Evolutionary conservation across 495 filamentous ascomycete species (phyloP).

Genomic region (Xylaria acuta): DNA sequence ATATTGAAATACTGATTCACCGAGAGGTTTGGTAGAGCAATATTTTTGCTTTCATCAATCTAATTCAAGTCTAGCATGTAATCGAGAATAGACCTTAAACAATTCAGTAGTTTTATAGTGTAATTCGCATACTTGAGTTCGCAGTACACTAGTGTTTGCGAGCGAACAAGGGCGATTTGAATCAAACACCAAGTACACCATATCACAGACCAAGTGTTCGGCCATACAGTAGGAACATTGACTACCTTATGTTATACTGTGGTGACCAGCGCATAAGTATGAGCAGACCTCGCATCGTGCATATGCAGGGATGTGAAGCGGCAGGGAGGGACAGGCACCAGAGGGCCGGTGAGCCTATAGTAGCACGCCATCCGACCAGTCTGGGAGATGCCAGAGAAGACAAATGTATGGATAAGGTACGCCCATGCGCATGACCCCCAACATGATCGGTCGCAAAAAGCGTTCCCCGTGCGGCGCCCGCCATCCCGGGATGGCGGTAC

Average conservation of each 20-base stretch:
- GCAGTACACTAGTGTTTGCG: too few relatives aligned
- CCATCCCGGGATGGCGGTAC: constrained; percentile 18
- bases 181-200: background rate
- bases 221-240: background rate
- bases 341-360: constrained; percentile 7
- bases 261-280: background rate
- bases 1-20: too few relatives aligned
- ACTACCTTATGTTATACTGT: background rate
- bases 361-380: constrained; percentile 2
- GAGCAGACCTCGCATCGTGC: constrained; percentile 7
- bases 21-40: too few relatives aligned
- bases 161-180: too few relatives aligned
- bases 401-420: constrained; percentile 4
- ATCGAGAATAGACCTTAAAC: too few relatives aligned
- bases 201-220: constrained; percentile 1
- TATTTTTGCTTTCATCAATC: too few relatives aligned
- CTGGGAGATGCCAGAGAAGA: background rate
- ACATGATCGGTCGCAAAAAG: constrained; percentile 19
- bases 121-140: too few relatives aligned
- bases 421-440: constrained; percentile 20
- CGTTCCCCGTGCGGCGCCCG: constrained; percentile 18
- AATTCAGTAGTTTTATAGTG: too few relatives aligned
- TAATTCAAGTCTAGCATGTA: too few relatives aligned
- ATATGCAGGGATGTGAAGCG: constrained; percentile 22
- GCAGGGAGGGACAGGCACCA: constrained; percentile 19